These are phyloP conservation scores for Periconia digitata DNA, from an alignment of 2,329 filamentous ascomycete species.

Conservation along the genomic window DNA sequence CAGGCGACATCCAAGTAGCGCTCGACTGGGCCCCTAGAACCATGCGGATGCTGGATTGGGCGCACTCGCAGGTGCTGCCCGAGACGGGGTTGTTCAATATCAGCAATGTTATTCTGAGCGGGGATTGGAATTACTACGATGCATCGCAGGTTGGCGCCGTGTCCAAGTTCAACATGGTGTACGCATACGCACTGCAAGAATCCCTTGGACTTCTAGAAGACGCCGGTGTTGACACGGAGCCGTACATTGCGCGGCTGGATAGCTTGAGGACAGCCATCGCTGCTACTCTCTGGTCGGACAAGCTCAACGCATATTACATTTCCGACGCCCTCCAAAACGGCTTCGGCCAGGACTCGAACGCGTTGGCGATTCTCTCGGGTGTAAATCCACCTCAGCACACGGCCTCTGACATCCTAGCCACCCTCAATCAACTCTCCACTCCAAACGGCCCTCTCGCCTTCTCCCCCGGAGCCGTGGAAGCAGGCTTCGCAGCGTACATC, in stretches of 20 bases:
- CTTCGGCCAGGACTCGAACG: slow-evolving; percentile 37
- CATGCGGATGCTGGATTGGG: slow-evolving; percentile 40
- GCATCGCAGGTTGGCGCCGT: slow-evolving; percentile 29
- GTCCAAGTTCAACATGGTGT: slow-evolving; percentile 37
- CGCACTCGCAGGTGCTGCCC: slow-evolving; percentile 28
- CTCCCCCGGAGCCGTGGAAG: slow-evolving; percentile 6
- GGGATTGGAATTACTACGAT: slow-evolving; percentile 44
- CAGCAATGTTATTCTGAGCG: slow-evolving; percentile 26
- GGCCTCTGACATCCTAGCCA: slow-evolving; percentile 6
- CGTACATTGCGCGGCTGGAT: slow-evolving; percentile 26
- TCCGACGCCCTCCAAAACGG: slow-evolving; percentile 14
- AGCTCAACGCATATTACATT: slow-evolving; percentile 26
- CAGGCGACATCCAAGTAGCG: slow-evolving; percentile 28
- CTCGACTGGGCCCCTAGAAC: slow-evolving; percentile 29
- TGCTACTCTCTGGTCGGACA: slow-evolving; percentile 16
- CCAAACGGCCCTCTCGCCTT: slow-evolving; percentile 22
- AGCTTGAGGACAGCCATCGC: slow-evolving; percentile 25
- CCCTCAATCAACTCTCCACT: slow-evolving; percentile 18
- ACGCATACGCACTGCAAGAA: slow-evolving; percentile 36
- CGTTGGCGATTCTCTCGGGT: slow-evolving; percentile 34
- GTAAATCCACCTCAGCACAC: slow-evolving; percentile 14
- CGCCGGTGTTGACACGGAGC: slow-evolving; percentile 16
- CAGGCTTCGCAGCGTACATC: slow-evolving; percentile 20
- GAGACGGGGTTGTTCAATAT: slow-evolving; percentile 25
- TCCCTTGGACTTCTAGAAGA: slow-evolving; percentile 18